Evolutionary conservation across 208 protist genomes (phyloP).

Genomic region (Leishmania lainsoni): DNA sequence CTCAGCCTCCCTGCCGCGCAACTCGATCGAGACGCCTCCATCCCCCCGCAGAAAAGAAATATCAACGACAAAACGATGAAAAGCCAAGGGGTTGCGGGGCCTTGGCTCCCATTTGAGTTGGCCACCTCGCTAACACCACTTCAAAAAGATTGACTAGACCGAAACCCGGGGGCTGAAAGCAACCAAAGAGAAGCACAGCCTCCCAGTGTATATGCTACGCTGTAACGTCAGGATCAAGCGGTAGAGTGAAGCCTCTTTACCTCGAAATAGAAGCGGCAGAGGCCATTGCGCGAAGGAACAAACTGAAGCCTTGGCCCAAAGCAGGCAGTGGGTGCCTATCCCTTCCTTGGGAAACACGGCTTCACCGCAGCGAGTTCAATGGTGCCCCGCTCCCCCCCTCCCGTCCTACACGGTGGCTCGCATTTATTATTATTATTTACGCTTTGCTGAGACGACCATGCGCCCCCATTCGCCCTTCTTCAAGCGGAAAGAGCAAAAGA

Average conservation of each 20-base stretch:
- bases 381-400: neutral
- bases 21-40: neutral
- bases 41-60: neutral
- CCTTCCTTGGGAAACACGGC: neutral
- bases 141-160: neutral
- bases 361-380: neutral
- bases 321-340: neutral
- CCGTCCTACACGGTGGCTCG: neutral
- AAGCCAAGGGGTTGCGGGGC: neutral
- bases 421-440: neutral
- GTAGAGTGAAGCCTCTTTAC: neutral
- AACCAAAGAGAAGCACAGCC: neutral
- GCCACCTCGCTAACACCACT: neutral
- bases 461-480: neutral
- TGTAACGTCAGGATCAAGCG: neutral
- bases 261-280: neutral
- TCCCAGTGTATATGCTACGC: neutral
- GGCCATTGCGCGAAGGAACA: neutral
- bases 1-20: neutral
- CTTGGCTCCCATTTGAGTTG: neutral
- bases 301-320: neutral
- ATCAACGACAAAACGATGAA: neutral
- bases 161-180: neutral
- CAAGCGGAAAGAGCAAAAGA: too few species aligned
- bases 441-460: neutral